Evolutionary conservation across 169 alveolate genomes (phyloP), one percentile per base, ranked within the genome.

Genomic region (Plasmodium malariae): DNA sequence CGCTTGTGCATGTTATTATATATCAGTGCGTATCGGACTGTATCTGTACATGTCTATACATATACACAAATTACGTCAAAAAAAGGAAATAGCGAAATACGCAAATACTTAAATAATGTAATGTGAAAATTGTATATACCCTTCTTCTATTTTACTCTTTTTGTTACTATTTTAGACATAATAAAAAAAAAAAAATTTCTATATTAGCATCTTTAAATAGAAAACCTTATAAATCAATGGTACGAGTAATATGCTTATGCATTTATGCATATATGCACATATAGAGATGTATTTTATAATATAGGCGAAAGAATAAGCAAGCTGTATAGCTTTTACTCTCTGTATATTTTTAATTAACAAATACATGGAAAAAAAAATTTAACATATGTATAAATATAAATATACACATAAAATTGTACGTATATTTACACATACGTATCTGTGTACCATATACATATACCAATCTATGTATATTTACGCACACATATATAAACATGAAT

Each of bases 101-200:
- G n/a, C n/a, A n/a, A n/a, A n/a, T n/a, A n/a, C n/a, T n/a, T n/a
- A n/a, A n/a, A n/a, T n/a, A n/a, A n/a, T n/a, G n/a, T n/a, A n/a
- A n/a, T n/a, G n/a, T n/a, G n/a, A n/a, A n/a, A n/a, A n/a, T n/a
- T n/a, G n/a, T n/a, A n/a, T n/a, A n/a, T n/a, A n/a, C n/a, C n/a
- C n/a, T n/a, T n/a, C n/a, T n/a, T 48, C 9, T 24, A n/a, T 17
- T 6, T 55, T 9, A 57, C 37, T 19, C 32, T 30, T 55, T 36
- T 73, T 72, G 57, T 73, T 55, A 73, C 21, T 21, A n/a, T 48
- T 11, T 73, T 73, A 9, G 73, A 73, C 72, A 73, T 55, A 73
- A 73, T 30, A 73, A 72, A 73, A 73, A 73, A 73, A 72, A 72
- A 72, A 26, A 49, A 40, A 55, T n/a, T 17, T 14, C 7, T 62